Evolutionary conservation across 1,284 basidiomycete genomes (phyloP), one percentile per base, ranked within the genome.

Genomic region (Caloboletus inedulis): DNA sequence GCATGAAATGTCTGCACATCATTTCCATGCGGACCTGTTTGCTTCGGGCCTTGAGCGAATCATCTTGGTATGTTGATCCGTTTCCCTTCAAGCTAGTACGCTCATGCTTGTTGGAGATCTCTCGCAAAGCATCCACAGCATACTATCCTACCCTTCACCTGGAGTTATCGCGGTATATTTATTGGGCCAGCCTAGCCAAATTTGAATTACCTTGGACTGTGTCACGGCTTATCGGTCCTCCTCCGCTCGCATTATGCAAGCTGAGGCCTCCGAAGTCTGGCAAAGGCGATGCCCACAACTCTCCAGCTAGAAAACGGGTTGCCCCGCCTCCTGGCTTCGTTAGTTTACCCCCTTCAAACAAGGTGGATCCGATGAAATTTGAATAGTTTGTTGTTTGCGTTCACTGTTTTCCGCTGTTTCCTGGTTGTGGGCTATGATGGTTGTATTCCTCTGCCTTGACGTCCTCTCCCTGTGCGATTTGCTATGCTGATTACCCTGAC

Each of bases 131-230:
- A 8, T 96, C 94, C 7, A 85, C 87, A 13, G 86, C 89, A 10
- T 96, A 96, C 69, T 98, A 98, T 69, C 92, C 93, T 0, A 88
- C 85, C 2, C 80, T 98, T 3, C 94, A 98, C 68, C 84, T 97
- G 43, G 94, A 97, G 71, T 76, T 98, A 43, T 81, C 92, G 2
- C 82, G 93, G 23, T 97, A 96, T 67, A 77, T 95, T 56, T 75
- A 79, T 0, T 76, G 84, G 54, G 82, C 86, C 2, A 66, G 68
- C 10, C 73, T 77, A 10, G 79, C 87, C n/a, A 79, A 81, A 23
- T 87, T 80, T 59, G 86, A 90, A 57, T 66, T 92, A 21, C 89
- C 90, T 3, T 91, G 86, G 77, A 81, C 84, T 1, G 73, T 92
- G 34, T 81, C 84, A 21, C 77, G 87, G 37, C 72, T 89, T 23